phyloP scores from a whole-genome alignment of 345 rosid species.

The Eucalyptus pumila region DNA sequence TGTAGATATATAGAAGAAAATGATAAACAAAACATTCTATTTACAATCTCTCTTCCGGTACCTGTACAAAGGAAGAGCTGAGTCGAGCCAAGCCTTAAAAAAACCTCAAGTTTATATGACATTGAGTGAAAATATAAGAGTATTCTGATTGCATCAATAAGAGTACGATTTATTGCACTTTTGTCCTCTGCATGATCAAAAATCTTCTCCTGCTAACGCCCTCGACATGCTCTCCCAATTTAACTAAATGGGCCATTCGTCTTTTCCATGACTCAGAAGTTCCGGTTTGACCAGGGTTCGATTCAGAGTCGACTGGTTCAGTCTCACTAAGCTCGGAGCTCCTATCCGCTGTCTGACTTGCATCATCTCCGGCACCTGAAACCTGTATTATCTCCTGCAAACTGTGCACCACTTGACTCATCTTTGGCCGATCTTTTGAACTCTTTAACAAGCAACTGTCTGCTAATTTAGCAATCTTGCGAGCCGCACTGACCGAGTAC shows the following conservation, averaged over 20 bases:
- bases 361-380: not conserved
- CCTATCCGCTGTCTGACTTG: not conserved
- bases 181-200: conserved; percentile 33
- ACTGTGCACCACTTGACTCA: conserved; percentile 51
- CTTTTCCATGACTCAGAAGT: conserved; percentile 42
- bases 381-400: conserved; percentile 37
- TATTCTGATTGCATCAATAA: not conserved
- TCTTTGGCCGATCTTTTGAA: conserved; percentile 61
- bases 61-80: not conserved
- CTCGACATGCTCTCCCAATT: conserved; percentile 34
- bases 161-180: conserved; percentile 11
- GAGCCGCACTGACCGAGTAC: conserved; percentile 35
- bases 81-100: not conserved
- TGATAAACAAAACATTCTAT: not conserved
- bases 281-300: not conserved
- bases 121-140: not conserved
- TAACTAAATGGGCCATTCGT: conserved; percentile 43
- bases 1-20: not conserved
- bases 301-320: conserved; percentile 1
- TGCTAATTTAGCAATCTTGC: conserved; percentile 59
- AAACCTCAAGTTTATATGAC: not conserved
- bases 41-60: not conserved
- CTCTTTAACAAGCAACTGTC: conserved; percentile 49
- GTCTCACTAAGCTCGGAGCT: not conserved
- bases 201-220: conserved; percentile 35